Base-by-base conservation (phyloP, 768 basidiomycete species). In the Galerina marginata region DNA sequence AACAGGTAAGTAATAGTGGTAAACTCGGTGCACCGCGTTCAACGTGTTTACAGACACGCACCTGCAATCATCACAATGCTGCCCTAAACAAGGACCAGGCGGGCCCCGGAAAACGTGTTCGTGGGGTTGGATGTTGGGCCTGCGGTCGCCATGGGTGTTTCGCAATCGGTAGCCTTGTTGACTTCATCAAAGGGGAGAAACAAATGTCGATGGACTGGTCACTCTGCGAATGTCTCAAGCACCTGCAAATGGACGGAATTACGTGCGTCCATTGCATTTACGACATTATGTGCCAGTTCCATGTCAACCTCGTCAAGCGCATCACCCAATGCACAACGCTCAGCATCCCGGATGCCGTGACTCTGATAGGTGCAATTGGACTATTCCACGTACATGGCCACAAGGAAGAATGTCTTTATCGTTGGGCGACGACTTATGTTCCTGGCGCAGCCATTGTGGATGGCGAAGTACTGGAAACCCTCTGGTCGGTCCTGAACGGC, bases 391-490 rank as follows among this genome's bases (percentile, higher is more conserved):
- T 77, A 0, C 69, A 69, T 61, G 73, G 69, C 0, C 76, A 77
- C 33, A 57, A 67, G 20, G 51, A 64, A 0, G 23, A 54, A 0
- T 77, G 74, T 46, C 61, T 70, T 7, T 44, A 70, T 2, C 40
- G 69, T 1, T 78, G 55, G 51, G 65, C 68, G 2, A 65, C 67
- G 0, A 64, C 61, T 14, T 77, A 69, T 26, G 68, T 79, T 9
- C 45, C 42, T 2, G 75, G 76, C 0, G 65, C 62, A 0, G 71
- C 73, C 0, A 62, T 72, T 7, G 45, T 74, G 0, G 72, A 75
- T 46, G 73, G 75, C 0, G 72, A 78, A 43, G 74, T 77, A 2
- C 29, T 79, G 7, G 76, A 78, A 40, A 74, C 72, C 0, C 45
- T 78, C 0, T 79, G 76, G 76, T 56, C 67, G 0, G 29, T 57